Evolutionary conservation across 2,329 filamentous ascomycete genomes (phyloP).

Genomic region (Pestalotiopsis sp.): DNA sequence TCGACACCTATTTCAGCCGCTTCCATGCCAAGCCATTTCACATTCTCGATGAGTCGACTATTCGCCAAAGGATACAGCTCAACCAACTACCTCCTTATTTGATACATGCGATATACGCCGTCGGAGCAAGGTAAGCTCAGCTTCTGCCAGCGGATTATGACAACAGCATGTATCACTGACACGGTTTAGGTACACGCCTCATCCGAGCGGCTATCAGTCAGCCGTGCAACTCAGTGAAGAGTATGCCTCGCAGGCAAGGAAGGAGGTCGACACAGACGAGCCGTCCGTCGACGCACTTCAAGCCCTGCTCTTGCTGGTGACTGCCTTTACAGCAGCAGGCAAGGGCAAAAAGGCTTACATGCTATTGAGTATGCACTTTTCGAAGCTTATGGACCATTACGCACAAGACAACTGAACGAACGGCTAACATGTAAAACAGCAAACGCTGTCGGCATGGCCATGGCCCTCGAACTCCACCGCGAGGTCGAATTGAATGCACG

Average conservation of each 20-base stretch:
- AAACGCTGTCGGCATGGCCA: slow-evolving; percentile 78
- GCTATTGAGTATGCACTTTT: slow-evolving; percentile 67
- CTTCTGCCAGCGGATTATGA: slow-evolving; percentile 1
- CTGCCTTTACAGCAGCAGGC: slow-evolving; percentile 76
- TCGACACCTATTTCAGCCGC: slow-evolving; percentile 79
- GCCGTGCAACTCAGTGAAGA: slow-evolving; percentile 72
- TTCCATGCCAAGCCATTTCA: slow-evolving; percentile 83
- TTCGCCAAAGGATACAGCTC: slow-evolving; percentile 71
- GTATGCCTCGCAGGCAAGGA: slow-evolving; percentile 70
- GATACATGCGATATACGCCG: slow-evolving; percentile 60
- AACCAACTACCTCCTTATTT: slow-evolving; percentile 64
- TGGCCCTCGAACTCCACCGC: slow-evolving; percentile 79
- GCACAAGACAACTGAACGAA: neutral
- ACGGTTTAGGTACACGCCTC: slow-evolving; percentile 65
- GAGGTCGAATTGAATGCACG: slow-evolving; percentile 68
- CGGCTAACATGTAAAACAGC: slow-evolving; percentile 45
- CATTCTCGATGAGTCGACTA: slow-evolving; percentile 76
- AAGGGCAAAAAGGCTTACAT: slow-evolving; percentile 86
- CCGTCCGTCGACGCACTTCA: slow-evolving; percentile 80
- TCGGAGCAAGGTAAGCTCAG: slow-evolving; percentile 59
- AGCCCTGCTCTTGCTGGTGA: slow-evolving; percentile 72
- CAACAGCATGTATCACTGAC: slow-evolving; percentile 20
- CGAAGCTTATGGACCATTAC: neutral
- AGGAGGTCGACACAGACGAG: slow-evolving; percentile 76
- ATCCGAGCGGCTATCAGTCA: slow-evolving; percentile 68